A percentile compares a stretch with the other conserved stretches of the same genome.
These are phyloP conservation scores for Oryza meyeriana DNA, from an alignment of 176 grass and related monocot species.

Conservation along the genomic window DNA sequence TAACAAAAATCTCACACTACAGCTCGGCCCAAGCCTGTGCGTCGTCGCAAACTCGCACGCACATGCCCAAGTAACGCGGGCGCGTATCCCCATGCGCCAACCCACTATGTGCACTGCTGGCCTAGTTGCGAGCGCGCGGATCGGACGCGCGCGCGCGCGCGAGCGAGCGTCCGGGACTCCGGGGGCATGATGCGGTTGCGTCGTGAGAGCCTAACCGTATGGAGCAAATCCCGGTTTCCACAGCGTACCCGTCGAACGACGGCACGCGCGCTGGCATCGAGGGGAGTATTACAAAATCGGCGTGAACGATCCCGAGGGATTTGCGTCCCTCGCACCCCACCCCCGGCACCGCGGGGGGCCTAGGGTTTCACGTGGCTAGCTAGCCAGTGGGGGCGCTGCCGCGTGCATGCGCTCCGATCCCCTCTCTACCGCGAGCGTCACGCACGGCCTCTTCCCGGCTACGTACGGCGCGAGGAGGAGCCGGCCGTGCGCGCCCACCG, in stretches of 20 bases:
- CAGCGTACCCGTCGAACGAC: conserved; percentile 34
- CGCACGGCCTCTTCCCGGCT: background rate
- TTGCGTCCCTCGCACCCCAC: conserved; percentile 48
- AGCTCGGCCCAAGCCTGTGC: conserved; percentile 36
- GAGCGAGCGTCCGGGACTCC: too few species aligned
- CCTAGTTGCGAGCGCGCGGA: too few species aligned
- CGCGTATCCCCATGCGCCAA: background rate
- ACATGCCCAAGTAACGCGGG: conserved; percentile 43
- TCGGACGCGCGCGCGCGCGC: too few species aligned
- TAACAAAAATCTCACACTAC: background rate
- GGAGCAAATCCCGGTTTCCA: conserved; percentile 16
- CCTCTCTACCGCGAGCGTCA: background rate
- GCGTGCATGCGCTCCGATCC: background rate
- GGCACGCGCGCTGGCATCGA: conserved; percentile 5
- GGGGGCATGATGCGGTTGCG: conserved; percentile 11
- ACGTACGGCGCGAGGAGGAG: background rate
- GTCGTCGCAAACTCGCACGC: conserved; percentile 62
- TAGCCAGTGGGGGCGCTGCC: background rate
- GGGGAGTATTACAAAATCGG: conserved; percentile 29
- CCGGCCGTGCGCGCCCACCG: background rate
- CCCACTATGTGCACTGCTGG: background rate
- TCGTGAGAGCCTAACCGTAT: conserved; percentile 17
- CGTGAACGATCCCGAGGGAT: conserved; percentile 56
- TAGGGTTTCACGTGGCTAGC: conserved; percentile 17
- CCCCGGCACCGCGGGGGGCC: background rate